Evolutionary conservation across 2,329 filamentous ascomycete species (phyloP).

Genomic region (Grosmannia penicillata): DNA sequence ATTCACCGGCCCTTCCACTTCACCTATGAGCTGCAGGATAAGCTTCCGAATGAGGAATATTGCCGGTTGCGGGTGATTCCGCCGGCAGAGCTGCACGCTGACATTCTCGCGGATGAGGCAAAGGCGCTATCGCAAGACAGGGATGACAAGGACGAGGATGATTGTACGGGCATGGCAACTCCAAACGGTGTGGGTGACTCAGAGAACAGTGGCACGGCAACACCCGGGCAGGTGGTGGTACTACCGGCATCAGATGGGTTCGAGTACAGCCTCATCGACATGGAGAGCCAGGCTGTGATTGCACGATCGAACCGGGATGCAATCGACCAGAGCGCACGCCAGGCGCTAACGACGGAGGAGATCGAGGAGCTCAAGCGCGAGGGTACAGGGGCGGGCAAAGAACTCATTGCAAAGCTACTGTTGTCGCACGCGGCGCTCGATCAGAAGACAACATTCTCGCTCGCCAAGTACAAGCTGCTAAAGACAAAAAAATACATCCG

Average conservation of each 20-base stretch:
- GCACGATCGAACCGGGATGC: conserved; percentile 43
- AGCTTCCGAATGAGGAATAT: conserved; percentile 46
- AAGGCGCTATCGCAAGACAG: conserved; percentile 9
- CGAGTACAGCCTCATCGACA: conserved; percentile 30
- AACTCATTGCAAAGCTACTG: conserved; percentile 85
- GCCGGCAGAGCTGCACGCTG: conserved; percentile 68
- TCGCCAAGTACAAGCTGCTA: conserved; percentile 89
- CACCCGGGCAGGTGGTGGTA: conserved; percentile 12
- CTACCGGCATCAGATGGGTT: conserved; percentile 16
- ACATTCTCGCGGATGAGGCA: conserved; percentile 42
- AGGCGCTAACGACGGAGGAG: conserved; percentile 30
- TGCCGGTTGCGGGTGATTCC: conserved; percentile 64
- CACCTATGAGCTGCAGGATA: conserved; percentile 79
- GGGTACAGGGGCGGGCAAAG: conserved; percentile 65
- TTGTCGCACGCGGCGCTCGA: conserved; percentile 79
- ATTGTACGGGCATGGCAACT: too few relatives aligned
- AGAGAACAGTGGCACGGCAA: too few relatives aligned
- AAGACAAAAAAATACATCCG: conserved; percentile 91
- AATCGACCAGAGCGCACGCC: conserved; percentile 43
- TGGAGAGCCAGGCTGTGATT: conserved; percentile 31
- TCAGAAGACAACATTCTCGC: conserved; percentile 84
- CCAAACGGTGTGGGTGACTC: too few relatives aligned
- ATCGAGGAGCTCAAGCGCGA: conserved; percentile 63
- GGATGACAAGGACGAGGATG: conserved; percentile 24
- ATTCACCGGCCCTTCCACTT: conserved; percentile 83